These are phyloP conservation scores for Ophiocordyceps camponoti-leonardi DNA, from an alignment of 2,329 filamentous ascomycete species.

Conservation along the genomic window DNA sequence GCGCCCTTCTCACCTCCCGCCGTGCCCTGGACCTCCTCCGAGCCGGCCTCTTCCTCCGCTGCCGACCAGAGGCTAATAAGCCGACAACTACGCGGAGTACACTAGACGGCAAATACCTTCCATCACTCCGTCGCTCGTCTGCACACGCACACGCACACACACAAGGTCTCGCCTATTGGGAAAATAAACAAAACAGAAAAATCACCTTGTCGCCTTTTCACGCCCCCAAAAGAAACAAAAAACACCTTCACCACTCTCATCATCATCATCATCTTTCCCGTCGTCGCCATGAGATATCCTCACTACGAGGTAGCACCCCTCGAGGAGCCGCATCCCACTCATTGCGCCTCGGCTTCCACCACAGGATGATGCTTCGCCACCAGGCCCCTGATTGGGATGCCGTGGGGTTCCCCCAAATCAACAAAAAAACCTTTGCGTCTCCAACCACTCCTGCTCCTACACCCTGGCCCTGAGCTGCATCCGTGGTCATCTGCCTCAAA, in stretches of 20 bases:
- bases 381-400: background rate
- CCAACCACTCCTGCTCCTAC: constrained; percentile 1
- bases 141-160: too few relatives aligned
- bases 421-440: constrained; percentile 3
- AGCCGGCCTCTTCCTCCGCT: constrained; percentile 48
- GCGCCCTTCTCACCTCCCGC: constrained; percentile 48
- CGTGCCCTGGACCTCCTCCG: constrained; percentile 48
- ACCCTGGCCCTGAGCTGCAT: constrained; percentile 2
- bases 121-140: too few relatives aligned
- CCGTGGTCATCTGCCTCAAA: constrained; percentile 4
- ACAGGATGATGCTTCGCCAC: constrained; percentile 2
- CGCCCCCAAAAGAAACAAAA: too few relatives aligned
- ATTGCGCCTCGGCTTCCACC: constrained; percentile 1
- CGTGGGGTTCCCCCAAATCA: constrained; percentile 6
- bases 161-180: too few relatives aligned
- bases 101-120: too few relatives aligned
- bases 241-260: too few relatives aligned
- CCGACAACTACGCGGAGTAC: background rate
- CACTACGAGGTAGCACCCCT: background rate
- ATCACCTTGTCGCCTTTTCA: too few relatives aligned
- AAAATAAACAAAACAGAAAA: too few relatives aligned
- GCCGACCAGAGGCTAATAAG: constrained; percentile 42
- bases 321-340: constrained; percentile 1
- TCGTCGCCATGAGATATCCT: background rate
- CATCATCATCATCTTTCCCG: background rate